Evolutionary conservation across 257 asterid species (phyloP).

Genomic region (Leonotis leonurus): DNA sequence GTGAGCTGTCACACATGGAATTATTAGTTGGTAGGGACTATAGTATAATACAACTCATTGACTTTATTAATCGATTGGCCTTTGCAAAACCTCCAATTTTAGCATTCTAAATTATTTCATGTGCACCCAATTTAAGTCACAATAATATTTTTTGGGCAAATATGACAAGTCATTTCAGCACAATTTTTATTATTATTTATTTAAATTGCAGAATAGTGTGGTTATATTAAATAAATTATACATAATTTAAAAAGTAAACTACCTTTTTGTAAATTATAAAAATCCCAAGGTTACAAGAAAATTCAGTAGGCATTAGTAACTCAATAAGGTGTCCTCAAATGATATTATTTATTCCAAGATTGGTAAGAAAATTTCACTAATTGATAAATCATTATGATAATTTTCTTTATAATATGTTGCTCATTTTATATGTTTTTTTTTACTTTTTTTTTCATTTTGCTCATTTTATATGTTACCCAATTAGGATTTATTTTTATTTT

Average conservation of each 20-base stretch:
- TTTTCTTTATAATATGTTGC: background rate
- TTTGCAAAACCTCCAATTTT: conserved; percentile 11
- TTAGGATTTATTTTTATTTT: no score
- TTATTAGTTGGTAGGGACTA: conserved; percentile 23
- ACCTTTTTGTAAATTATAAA: no score
- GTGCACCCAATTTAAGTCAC: conserved; percentile 10
- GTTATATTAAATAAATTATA: no score
- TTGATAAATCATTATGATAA: no score
- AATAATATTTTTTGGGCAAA: background rate
- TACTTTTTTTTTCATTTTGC: no score
- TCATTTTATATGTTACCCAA: no score
- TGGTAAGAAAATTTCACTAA: background rate
- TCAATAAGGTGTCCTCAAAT: no score
- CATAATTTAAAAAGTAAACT: no score
- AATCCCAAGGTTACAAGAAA: no score
- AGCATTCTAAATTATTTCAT: conserved; percentile 9
- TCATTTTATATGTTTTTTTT: background rate
- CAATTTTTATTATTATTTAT: background rate
- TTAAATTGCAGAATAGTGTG: background rate
- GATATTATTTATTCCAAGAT: no score
- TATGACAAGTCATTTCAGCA: background rate
- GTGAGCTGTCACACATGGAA: conserved; percentile 36
- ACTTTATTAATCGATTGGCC: conserved; percentile 24
- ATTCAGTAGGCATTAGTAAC: no score
- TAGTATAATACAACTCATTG: conserved; percentile 16